Evolutionary conservation across 192 early-diverging fungal species (phyloP).

Genomic region (Umbelopsis vinacea): DNA sequence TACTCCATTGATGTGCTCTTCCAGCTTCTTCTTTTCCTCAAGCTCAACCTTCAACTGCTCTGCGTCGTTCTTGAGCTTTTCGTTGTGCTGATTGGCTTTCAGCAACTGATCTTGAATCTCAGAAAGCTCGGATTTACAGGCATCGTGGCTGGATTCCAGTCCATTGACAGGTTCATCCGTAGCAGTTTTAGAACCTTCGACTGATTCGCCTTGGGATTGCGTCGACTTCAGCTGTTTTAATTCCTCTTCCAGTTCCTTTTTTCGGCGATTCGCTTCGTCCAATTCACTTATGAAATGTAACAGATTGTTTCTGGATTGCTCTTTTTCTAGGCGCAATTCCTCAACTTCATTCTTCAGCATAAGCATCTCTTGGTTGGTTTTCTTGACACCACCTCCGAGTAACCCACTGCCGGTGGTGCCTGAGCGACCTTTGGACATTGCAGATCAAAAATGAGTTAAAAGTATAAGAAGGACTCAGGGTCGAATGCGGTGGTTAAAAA

Average conservation of each 20-base stretch:
- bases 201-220: background rate
- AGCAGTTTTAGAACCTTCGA: background rate
- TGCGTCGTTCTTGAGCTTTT: background rate
- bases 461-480: background rate
- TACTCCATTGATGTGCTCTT: background rate
- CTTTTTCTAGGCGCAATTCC: slow-evolving; percentile 37
- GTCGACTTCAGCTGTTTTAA: background rate
- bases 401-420: background rate
- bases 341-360: slow-evolving; percentile 37
- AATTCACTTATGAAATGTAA: slow-evolving; percentile 31
- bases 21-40: background rate
- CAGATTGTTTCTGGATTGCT: slow-evolving; percentile 35
- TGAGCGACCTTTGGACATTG: slow-evolving; percentile 21
- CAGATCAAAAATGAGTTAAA: background rate
- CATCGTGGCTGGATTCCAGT: background rate
- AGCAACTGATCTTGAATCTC: background rate
- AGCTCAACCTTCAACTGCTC: background rate
- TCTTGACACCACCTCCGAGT: slow-evolving; percentile 12
- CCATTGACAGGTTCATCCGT: background rate
- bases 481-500: slow-evolving; percentile 3
- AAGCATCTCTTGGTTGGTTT: slow-evolving; percentile 6
- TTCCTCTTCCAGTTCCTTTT: background rate
- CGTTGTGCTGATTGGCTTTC: background rate
- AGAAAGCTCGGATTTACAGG: background rate
- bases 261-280: slow-evolving; percentile 31